Conservation (phyloP, 2,329 filamentous ascomycete species). For the Ophiobolus disseminans region DNA sequence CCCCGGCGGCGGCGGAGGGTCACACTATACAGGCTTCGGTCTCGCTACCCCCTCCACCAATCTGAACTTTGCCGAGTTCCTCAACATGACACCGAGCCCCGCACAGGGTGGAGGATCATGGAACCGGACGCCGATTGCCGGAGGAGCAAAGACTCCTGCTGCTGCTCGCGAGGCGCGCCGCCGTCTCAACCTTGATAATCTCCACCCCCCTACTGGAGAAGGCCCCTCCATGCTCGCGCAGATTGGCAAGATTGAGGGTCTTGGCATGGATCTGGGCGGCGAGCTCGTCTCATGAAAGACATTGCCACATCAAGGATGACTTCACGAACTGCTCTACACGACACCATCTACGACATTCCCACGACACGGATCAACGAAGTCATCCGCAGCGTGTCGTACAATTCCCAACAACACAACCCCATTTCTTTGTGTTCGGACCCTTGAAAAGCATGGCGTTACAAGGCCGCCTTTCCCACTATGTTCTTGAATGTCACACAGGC, state of each 20-base stretch:
- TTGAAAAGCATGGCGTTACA: slow-evolving; percentile 34
- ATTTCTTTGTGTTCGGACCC: slow-evolving; percentile 16
- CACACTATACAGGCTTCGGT: slow-evolving; percentile 63
- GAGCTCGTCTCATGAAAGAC: slow-evolving; percentile 61
- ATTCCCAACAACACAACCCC: background rate
- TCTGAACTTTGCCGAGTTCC: slow-evolving; percentile 96
- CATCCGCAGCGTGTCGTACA: slow-evolving; percentile 8
- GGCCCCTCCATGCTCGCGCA: slow-evolving; percentile 49
- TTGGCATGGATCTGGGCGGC: slow-evolving; percentile 72
- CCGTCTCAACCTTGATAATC: slow-evolving; percentile 81
- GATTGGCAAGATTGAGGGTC: slow-evolving; percentile 58
- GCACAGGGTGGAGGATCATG: slow-evolving; percentile 77
- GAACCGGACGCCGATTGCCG: slow-evolving; percentile 64
- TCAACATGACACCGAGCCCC: slow-evolving; percentile 95
- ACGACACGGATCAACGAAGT: slow-evolving; percentile 18
- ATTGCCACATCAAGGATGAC: slow-evolving; percentile 1
- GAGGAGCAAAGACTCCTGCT: slow-evolving; percentile 69
- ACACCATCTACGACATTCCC: slow-evolving; percentile 32
- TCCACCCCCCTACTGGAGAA: slow-evolving; percentile 63
- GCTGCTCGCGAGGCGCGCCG: slow-evolving; percentile 73
- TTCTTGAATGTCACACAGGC: slow-evolving; percentile 4
- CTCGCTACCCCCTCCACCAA: slow-evolving; percentile 81
- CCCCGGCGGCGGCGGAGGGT: slow-evolving; percentile 69
- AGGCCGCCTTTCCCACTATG: background rate
- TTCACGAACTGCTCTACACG: slow-evolving; percentile 3